Evolutionary conservation across 78 protist genomes (phyloP).

Genomic region (Dictyostelium intermedium): DNA sequence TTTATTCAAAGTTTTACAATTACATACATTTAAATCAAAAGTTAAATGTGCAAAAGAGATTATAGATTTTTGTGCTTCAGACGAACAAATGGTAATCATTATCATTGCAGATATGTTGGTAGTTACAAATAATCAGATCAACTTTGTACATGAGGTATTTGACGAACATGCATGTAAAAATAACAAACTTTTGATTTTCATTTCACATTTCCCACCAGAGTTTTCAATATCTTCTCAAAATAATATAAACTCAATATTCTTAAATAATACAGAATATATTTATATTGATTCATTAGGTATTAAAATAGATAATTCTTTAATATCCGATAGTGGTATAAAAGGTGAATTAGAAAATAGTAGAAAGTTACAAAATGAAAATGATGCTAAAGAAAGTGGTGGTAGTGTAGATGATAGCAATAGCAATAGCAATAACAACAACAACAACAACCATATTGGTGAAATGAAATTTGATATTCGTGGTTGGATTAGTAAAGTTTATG

Average conservation of each 20-base stretch:
- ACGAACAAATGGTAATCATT: not conserved
- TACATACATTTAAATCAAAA: not conserved
- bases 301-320: not conserved
- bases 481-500: slow-evolving; percentile 34
- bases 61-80: not conserved
- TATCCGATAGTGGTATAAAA: not conserved
- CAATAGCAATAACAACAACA: not conserved
- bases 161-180: not conserved
- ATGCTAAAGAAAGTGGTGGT: not conserved
- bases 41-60: not conserved
- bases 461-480: slow-evolving; percentile 26
- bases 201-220: slow-evolving; percentile 72
- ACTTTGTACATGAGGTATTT: slow-evolving; percentile 18
- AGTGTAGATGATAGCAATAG: not conserved
- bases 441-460: not conserved
- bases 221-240: slow-evolving; percentile 19
- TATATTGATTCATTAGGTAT: slow-evolving; percentile 24
- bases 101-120: slow-evolving; percentile 51
- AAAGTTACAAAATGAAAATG: not conserved
- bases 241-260: slow-evolving; percentile 26
- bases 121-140: slow-evolving; percentile 35
- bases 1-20: slow-evolving; percentile 4
- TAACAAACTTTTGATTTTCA: not conserved
- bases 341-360: not conserved
- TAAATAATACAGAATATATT: not conserved